Evolutionary conservation across 495 filamentous ascomycete species (phyloP), one percentile per base, ranked within the genome.

Genomic region (Neurospora tetrasperma): DNA sequence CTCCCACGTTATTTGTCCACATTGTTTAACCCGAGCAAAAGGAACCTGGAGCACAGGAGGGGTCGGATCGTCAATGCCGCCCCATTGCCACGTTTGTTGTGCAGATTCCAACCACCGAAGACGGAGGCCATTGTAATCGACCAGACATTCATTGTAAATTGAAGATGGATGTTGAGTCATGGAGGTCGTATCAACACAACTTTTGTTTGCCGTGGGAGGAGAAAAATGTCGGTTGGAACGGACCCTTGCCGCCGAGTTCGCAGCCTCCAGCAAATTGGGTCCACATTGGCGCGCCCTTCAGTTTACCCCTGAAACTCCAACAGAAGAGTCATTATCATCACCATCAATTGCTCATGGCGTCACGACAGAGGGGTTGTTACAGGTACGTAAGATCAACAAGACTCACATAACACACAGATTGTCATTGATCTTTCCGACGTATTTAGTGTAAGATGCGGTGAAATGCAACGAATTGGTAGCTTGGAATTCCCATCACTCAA

Each of bases 381-480:
- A 35, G 54, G 54, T 62, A 62, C 12, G 54, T 31, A 62, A 31
- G 54, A 62, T 62, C 54, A 62, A 77, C 42, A 75, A 68, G 75
- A 74, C 70, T 74, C 72, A 72, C 31, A 39, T 39, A 5, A 74
- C 40, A 39, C 6, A 5, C 6, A 39, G 70, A 18, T 69, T 75
- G 73, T 71, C 74, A 72, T 41, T 38, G 23, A 62, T 35, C 27
- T 62, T 35, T 35, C 23, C 12, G 27, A 62, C 16, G 23, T 27
- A 31, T 31, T 12, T 27, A 31, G 54, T 62, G 54, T 62, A 62
- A 62, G 54, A 16, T 62, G 54, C 27, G 54, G 54, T 62, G 54
- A 6, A 59, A 59, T 59, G 48, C 48, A 31, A n/a, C 48, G 48
- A 59, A 31, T 31, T 59, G 48, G 48, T 23, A 27, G 48, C 23